Evolutionary conservation across 2,329 filamentous ascomycete species (phyloP).

Genomic region (Boeremia exigua): DNA sequence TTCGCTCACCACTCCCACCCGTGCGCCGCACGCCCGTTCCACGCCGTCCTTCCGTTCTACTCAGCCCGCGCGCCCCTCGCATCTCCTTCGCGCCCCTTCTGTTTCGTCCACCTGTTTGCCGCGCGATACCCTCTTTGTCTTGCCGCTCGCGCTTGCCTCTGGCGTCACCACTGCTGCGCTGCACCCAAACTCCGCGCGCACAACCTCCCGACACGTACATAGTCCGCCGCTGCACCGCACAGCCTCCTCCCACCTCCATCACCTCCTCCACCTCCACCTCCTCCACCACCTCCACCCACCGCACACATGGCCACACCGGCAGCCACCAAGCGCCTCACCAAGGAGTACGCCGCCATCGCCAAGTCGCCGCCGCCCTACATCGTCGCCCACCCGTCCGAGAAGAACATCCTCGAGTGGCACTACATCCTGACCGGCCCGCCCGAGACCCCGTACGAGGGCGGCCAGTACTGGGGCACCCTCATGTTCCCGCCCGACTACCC

Average conservation of each 20-base stretch:
- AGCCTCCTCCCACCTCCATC: background rate
- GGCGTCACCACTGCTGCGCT: background rate
- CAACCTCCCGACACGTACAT: background rate
- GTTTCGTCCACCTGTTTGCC: too few species aligned
- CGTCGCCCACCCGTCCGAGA: slow-evolving; percentile 84
- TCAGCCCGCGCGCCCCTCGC: too few species aligned
- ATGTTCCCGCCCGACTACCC: slow-evolving; percentile 97
- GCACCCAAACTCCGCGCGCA: background rate
- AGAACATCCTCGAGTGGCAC: slow-evolving; percentile 94
- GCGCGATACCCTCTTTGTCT: slow-evolving; percentile 14
- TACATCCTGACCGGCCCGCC: slow-evolving; percentile 95
- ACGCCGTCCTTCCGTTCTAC: background rate
- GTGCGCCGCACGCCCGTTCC: too few species aligned
- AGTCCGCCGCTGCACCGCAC: background rate
- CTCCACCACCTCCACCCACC: background rate
- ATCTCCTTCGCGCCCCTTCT: too few species aligned
- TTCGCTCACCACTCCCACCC: too few species aligned
- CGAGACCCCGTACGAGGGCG: slow-evolving; percentile 89
- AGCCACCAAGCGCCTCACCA: slow-evolving; percentile 58
- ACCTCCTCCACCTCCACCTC: background rate
- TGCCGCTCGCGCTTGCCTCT: background rate
- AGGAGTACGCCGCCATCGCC: slow-evolving; percentile 69
- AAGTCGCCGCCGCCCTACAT: slow-evolving; percentile 89
- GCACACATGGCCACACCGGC: slow-evolving; percentile 47
- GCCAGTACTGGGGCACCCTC: slow-evolving; percentile 97